These are phyloP conservation scores for Xylaria bambusicola DNA, from an alignment of 495 filamentous ascomycete species.

Conservation along the genomic window DNA sequence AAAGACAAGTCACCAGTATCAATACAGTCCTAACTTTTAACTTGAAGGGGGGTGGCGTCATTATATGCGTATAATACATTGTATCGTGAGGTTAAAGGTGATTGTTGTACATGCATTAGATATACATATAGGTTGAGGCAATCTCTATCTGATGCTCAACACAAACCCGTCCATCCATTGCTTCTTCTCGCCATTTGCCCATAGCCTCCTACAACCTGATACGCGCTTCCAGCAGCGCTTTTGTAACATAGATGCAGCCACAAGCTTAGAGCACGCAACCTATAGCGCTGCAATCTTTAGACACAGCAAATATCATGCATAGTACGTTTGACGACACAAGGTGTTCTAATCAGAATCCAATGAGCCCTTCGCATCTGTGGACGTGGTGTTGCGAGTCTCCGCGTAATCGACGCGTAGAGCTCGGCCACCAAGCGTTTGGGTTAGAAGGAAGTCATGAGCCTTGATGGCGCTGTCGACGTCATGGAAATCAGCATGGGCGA, in stretches of 20 bases:
- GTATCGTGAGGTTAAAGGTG: no score
- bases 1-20: no score
- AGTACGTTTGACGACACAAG: neutral
- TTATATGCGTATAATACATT: no score
- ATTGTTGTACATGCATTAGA: no score
- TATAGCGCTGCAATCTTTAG: neutral
- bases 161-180: neutral
- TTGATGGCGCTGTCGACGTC: constrained; percentile 61
- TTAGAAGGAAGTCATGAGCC: constrained; percentile 59
- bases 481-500: constrained; percentile 85
- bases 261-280: constrained; percentile 4
- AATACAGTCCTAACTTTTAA: no score
- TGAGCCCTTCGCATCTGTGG: neutral
- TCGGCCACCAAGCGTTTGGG: constrained; percentile 63
- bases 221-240: neutral
- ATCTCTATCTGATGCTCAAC: no score
- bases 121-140: no score
- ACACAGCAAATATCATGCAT: neutral
- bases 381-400: neutral
- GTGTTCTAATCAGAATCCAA: no score
- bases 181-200: neutral
- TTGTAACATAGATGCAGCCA: constrained; percentile 2
- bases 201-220: neutral
- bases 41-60: no score
- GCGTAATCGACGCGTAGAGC: constrained; percentile 67